phyloP scores from a whole-genome alignment of 306 rosid genomes.

The Corylus avellana region DNA sequence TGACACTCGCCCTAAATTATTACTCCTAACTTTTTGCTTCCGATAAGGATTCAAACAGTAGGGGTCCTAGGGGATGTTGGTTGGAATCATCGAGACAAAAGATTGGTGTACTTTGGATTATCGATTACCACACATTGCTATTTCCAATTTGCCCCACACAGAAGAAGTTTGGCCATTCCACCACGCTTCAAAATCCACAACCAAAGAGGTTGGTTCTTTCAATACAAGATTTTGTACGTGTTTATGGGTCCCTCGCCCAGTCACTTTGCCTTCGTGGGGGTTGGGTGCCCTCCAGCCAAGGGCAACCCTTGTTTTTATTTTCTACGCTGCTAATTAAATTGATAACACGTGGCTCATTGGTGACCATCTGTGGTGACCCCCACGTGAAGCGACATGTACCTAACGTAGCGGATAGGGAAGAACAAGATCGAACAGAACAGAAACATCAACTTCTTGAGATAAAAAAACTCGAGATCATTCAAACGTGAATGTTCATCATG shows the following conservation, averaged over 20 bases:
- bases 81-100: too few relatives aligned
- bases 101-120: neutral
- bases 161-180: neutral
- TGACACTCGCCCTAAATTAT: too few relatives aligned
- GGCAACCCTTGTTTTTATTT: constrained; percentile 29
- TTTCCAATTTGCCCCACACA: constrained; percentile 1
- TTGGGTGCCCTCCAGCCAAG: constrained; percentile 27
- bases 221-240: constrained; percentile 5
- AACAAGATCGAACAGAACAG: too few relatives aligned
- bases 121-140: neutral
- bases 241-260: constrained; percentile 37
- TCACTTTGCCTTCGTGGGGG: constrained; percentile 16
- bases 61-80: too few relatives aligned
- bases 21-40: too few relatives aligned
- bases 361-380: too few relatives aligned
- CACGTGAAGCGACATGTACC: too few relatives aligned
- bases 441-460: too few relatives aligned
- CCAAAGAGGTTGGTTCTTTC: constrained; percentile 15
- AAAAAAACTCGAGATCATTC: too few relatives aligned
- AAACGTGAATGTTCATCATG: too few relatives aligned
- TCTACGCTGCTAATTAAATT: constrained; percentile 1
- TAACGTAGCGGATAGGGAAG: too few relatives aligned
- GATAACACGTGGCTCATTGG: constrained; percentile 30
- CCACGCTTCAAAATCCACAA: constrained; percentile 34
- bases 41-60: too few relatives aligned